These are phyloP conservation scores for Blastobotrys chiropterorum DNA, from an alignment of 805 yeast species.

Conservation along the genomic window DNA sequence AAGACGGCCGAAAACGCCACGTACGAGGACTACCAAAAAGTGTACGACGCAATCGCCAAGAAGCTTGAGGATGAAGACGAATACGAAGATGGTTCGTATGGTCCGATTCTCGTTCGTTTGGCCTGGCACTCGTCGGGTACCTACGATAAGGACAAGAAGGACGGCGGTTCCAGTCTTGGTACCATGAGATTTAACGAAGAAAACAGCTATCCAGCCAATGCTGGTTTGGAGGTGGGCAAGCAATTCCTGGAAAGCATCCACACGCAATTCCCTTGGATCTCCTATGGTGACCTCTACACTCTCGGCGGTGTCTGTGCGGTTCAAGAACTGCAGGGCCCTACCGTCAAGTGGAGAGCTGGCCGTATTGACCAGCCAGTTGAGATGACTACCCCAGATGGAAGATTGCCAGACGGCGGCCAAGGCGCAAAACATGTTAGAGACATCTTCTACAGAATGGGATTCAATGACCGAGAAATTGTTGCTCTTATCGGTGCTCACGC, in stretches of 20 bases:
- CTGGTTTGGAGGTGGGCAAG: slow-evolving; percentile 56
- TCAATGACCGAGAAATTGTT: slow-evolving; percentile 66
- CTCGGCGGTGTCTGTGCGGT: slow-evolving; percentile 73
- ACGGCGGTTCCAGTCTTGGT: slow-evolving; percentile 58
- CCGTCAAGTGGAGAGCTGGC: slow-evolving; percentile 72
- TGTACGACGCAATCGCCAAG: slow-evolving; percentile 72
- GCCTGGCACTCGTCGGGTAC: slow-evolving; percentile 86
- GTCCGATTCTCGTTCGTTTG: slow-evolving; percentile 65
- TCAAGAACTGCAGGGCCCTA: slow-evolving; percentile 75
- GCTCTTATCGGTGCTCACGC: slow-evolving; percentile 73
- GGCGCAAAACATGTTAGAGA: slow-evolving; percentile 60
- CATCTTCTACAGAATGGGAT: slow-evolving; percentile 60
- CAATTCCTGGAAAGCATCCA: slow-evolving; percentile 52
- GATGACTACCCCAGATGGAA: slow-evolving; percentile 54
- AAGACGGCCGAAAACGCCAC: slow-evolving; percentile 28
- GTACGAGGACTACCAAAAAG: slow-evolving; percentile 57
- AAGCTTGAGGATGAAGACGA: slow-evolving; percentile 38
- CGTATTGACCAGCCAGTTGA: slow-evolving; percentile 52
- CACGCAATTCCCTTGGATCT: slow-evolving; percentile 58
- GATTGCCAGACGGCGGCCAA: slow-evolving; percentile 66
- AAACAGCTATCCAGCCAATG: slow-evolving; percentile 50
- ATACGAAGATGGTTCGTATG: slow-evolving; percentile 64
- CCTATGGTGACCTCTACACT: slow-evolving; percentile 76
- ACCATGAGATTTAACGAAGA: slow-evolving; percentile 52
- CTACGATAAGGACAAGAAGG: slow-evolving; percentile 43